A percentile compares a stretch with the other conserved stretches of the same genome.
Evolutionary conservation across 2,329 filamentous ascomycete genomes (phyloP).

Genomic region (Talaromyces sp.): DNA sequence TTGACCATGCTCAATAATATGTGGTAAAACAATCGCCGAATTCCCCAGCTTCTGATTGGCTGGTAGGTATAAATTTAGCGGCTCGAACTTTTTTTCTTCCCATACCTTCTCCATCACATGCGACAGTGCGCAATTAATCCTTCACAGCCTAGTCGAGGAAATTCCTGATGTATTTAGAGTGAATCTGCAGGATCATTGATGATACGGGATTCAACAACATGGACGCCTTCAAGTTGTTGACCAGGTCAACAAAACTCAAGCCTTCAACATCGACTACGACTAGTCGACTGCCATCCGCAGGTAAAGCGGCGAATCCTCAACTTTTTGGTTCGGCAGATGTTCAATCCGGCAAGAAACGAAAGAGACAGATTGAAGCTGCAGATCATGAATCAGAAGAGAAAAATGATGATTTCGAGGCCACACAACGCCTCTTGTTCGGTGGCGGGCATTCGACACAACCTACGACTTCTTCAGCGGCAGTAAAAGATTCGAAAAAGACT

Average conservation of each 20-base stretch:
- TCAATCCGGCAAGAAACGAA: slow-evolving; percentile 35
- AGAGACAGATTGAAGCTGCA: slow-evolving; percentile 30
- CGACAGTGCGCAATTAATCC: not conserved
- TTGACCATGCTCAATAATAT: not conserved
- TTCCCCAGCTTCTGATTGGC: slow-evolving; percentile 31
- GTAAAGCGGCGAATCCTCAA: slow-evolving; percentile 38
- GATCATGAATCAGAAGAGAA: slow-evolving; percentile 22
- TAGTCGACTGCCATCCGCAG: slow-evolving; percentile 38
- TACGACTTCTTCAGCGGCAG: not conserved
- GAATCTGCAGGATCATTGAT: not conserved
- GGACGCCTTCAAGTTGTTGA: slow-evolving; percentile 46
- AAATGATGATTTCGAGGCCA: slow-evolving; percentile 24
- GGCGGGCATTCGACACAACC: slow-evolving; percentile 21
- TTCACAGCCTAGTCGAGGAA: no score
- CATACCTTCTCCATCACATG: not conserved
- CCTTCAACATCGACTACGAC: slow-evolving; percentile 27
- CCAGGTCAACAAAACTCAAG: slow-evolving; percentile 44
- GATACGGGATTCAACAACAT: slow-evolving; percentile 27
- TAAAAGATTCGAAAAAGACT: slow-evolving; percentile 21
- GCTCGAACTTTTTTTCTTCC: slow-evolving; percentile 10
- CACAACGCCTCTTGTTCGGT: slow-evolving; percentile 38
- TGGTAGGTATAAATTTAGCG: slow-evolving; percentile 17
- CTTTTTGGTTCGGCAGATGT: slow-evolving; percentile 33
- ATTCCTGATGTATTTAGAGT: not conserved
- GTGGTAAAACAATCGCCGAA: not conserved